Conservation (phyloP, 441 rosid genomes). For the Adansonia gregorii region DNA sequence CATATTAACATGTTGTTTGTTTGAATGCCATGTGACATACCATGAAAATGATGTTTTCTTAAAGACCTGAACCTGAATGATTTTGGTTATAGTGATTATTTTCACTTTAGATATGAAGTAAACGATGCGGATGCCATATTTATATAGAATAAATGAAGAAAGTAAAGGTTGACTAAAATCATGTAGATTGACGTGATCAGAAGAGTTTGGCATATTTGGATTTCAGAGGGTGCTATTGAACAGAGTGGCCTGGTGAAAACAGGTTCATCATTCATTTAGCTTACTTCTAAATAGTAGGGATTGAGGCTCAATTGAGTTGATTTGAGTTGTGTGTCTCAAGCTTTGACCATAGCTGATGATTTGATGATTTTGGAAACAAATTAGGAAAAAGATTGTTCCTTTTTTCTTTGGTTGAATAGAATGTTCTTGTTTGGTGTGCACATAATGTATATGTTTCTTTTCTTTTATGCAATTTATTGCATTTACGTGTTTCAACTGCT, state of each 20-base stretch:
- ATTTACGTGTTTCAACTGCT: constrained; percentile 16
- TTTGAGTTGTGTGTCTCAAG: constrained; percentile 22
- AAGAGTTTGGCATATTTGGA: constrained; percentile 2
- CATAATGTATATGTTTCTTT: constrained; percentile 1
- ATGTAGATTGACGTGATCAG: not conserved
- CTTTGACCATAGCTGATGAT: constrained; percentile 12
- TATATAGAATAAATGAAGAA: constrained; percentile 1
- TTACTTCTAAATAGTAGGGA: constrained; percentile 14
- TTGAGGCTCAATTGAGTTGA: constrained; percentile 14
- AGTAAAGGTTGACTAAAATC: not conserved
- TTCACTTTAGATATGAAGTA: not conserved
- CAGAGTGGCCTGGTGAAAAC: not conserved
- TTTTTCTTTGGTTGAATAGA: constrained; percentile 9
- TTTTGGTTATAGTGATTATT: not conserved
- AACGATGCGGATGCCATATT: constrained; percentile 11
- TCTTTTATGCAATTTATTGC: constrained; percentile 13
- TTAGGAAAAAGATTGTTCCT: not conserved
- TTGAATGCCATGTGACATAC: not conserved
- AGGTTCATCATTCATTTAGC: constrained; percentile 11
- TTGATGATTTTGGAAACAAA: constrained; percentile 13
- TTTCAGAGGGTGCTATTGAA: not conserved
- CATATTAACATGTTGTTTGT: constrained; percentile 2
- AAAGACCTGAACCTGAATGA: not conserved
- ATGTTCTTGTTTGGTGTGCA: not conserved
- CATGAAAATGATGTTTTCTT: not conserved